These are phyloP conservation scores for Ophiostoma sp. DNA, from an alignment of 2,329 filamentous ascomycete species.

Conservation along the genomic window DNA sequence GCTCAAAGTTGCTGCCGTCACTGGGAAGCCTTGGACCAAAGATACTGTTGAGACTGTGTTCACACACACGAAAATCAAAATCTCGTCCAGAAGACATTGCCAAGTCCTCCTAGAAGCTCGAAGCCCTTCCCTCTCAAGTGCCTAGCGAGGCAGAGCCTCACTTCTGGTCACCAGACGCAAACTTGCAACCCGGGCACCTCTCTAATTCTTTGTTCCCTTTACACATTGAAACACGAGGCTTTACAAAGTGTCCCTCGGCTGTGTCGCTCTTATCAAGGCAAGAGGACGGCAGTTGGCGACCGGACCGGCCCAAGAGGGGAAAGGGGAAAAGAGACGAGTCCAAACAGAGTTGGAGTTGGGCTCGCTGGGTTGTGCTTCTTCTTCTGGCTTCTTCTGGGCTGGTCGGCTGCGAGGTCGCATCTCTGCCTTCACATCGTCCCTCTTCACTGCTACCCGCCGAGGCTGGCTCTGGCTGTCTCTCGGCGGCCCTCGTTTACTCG, in stretches of 20 bases:
- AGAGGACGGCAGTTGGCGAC: not conserved
- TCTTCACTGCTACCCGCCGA: slow-evolving; percentile 2
- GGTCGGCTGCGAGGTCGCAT: not conserved
- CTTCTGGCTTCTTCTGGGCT: not conserved
- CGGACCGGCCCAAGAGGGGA: not conserved
- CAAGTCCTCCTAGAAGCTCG: not conserved
- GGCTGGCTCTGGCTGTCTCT: not conserved
- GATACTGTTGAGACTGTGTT: not conserved
- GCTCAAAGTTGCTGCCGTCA: not conserved
- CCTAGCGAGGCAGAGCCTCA: slow-evolving; percentile 6
- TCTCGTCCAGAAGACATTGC: not conserved
- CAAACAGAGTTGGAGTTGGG: not conserved
- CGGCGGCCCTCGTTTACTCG: not conserved
- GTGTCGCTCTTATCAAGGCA: not conserved
- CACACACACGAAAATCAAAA: not conserved
- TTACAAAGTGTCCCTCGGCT: not conserved
- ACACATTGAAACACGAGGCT: not conserved
- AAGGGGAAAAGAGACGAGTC: not conserved
- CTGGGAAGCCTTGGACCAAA: not conserved
- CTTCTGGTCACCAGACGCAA: not conserved
- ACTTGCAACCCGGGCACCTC: not conserved
- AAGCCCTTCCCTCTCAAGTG: not conserved
- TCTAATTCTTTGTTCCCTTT: not conserved
- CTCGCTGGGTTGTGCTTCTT: not conserved
- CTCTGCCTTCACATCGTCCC: not conserved